Conservation (phyloP, 257 asterid genomes). For the Plantago elongata region DNA sequence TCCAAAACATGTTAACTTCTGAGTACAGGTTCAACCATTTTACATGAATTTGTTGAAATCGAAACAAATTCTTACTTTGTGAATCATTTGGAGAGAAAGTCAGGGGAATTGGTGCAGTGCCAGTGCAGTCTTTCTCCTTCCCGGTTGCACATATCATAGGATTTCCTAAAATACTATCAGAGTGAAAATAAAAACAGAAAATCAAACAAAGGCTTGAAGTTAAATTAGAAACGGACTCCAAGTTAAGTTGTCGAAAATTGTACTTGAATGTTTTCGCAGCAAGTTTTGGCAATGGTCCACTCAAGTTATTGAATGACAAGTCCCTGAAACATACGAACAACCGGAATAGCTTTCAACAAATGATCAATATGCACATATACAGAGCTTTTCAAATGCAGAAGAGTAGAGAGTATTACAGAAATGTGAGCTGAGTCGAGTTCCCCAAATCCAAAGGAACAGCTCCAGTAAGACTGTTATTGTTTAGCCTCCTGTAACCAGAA, state of each 20-base stretch:
- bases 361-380: conserved; percentile 12
- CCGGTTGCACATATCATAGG: conserved; percentile 87
- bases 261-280: conserved; percentile 65
- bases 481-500: conserved; percentile 64
- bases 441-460: conserved; percentile 60
- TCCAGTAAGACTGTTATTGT: conserved; percentile 80
- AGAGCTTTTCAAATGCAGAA: conserved; percentile 4
- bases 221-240: background rate
- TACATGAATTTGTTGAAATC: background rate
- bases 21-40: background rate
- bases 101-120: conserved; percentile 62
- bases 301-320: conserved; percentile 62
- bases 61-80: conserved; percentile 46
- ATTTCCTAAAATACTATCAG: conserved; percentile 72
- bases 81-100: conserved; percentile 46
- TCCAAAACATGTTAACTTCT: background rate
- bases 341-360: conserved; percentile 12
- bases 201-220: background rate
- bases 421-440: conserved; percentile 72
- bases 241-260: conserved; percentile 8
- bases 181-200: background rate
- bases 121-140: conserved; percentile 75
- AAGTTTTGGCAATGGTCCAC: conserved; percentile 50
- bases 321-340: conserved; percentile 45
- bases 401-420: conserved; percentile 52